Evolutionary conservation across 2,329 filamentous ascomycete genomes (phyloP), one percentile per base, ranked within the genome.

Genomic region (Colletotrichum sp.): DNA sequence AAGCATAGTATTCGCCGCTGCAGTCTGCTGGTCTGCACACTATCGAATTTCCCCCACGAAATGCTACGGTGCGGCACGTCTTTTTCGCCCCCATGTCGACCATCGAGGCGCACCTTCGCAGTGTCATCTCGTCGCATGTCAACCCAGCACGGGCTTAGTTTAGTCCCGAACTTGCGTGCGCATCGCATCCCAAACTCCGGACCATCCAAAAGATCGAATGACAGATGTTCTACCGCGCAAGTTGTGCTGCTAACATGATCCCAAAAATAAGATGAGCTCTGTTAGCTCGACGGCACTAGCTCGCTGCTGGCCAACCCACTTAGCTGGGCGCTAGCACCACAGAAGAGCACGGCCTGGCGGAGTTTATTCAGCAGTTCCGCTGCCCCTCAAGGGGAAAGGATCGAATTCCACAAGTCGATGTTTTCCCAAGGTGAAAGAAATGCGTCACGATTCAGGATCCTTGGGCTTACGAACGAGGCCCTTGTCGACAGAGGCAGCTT

Each of bases 21-120:
- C 36, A 39, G 32, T 15, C 36, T 39, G 68, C 70, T 64, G 73
- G 39, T 16, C 43, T 26, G 36, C 43, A 30, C 64, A 61, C 70
- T 57, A 73, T 73, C 43, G 64, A 59, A 43, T 67, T 59, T 69
- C 70, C 70, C 69, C 73, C 73, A 73, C 73, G 73, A 69, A 73
- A 73, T 73, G 74, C 64, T 52, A 73, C 65, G 57, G 64, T 76
- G 48, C 34, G 43, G 65, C 67, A 70, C 28, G 26, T 43, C 66
- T 39, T 59, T 34, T 32, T 32, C 69, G 43, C 18, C n/a, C 57
- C 61, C 71, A 55, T 39, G 16, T 57, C 30, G 32, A 32, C 32
- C 57, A 61, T 26, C 28, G 52, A 26, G 10, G 16, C 8, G 16
- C 26, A 30, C 21, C 26, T n/a, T 18, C 13, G 24, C 28, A 32